These are phyloP conservation scores for Dioscorea cayenensis DNA, from an alignment of 116 monocot species.

Conservation along the genomic window DNA sequence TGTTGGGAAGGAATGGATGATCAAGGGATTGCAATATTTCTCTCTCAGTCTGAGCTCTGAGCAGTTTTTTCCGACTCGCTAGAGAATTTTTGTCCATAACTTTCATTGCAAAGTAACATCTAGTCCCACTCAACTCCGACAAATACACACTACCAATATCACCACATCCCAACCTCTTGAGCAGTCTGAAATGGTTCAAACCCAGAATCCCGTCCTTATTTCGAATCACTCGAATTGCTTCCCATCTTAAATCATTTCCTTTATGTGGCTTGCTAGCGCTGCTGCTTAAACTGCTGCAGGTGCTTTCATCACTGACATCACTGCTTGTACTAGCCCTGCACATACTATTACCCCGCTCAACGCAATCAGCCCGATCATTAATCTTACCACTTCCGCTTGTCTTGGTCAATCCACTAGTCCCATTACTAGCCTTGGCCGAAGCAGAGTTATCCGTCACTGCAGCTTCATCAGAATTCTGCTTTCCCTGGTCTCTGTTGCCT, in stretches of 20 bases:
- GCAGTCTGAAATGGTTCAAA: constrained; percentile 45
- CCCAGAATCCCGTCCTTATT: constrained; percentile 32
- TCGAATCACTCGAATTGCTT: constrained; percentile 34
- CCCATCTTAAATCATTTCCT: constrained; percentile 56
- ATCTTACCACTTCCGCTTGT: constrained; percentile 18
- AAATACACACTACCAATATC: constrained; percentile 59
- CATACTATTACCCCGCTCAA: constrained; percentile 36
- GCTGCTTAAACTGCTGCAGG: constrained; percentile 37
- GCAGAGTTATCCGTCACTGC: constrained; percentile 19
- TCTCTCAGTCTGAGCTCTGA: constrained; percentile 49
- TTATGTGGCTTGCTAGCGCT: constrained; percentile 53
- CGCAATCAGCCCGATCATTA: constrained; percentile 23
- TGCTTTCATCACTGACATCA: constrained; percentile 51
- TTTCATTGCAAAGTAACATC: constrained; percentile 51
- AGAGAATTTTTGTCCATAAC: constrained; percentile 53
- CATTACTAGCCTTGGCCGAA: constrained; percentile 32
- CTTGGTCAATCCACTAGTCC: neutral
- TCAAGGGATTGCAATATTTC: constrained; percentile 58
- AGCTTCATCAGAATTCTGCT: constrained; percentile 2
- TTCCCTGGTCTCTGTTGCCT: constrained; percentile 3
- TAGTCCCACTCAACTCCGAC: constrained; percentile 44
- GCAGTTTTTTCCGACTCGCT: constrained; percentile 43
- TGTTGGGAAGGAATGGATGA: constrained; percentile 57
- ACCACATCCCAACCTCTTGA: constrained; percentile 47
- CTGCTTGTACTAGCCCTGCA: constrained; percentile 43